phyloP scores from a whole-genome alignment of 768 basidiomycete genomes.

The Mycena polygramma region DNA sequence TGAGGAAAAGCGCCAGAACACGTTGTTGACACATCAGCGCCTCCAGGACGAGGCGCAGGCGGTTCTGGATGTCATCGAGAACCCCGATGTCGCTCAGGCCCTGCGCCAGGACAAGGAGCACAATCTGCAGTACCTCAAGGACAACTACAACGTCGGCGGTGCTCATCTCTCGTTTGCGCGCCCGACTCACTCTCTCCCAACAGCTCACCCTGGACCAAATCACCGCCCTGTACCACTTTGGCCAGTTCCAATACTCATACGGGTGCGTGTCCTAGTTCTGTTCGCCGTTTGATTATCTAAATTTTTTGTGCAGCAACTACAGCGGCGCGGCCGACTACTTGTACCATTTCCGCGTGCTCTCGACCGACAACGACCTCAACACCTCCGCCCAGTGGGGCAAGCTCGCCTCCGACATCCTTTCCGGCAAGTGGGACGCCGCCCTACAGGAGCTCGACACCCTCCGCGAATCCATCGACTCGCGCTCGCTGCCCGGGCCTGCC shows the following conservation, averaged over 20 bases:
- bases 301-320: slow-evolving; percentile 69
- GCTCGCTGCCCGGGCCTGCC: slow-evolving; percentile 78
- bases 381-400: slow-evolving; percentile 99
- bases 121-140: slow-evolving; percentile 94
- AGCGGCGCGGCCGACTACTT: slow-evolving; percentile 96
- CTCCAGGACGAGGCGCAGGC: slow-evolving; percentile 92
- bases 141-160: slow-evolving; percentile 84
- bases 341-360: slow-evolving; percentile 98
- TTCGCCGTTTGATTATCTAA: not conserved
- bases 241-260: slow-evolving; percentile 98
- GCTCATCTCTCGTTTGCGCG: slow-evolving; percentile 23
- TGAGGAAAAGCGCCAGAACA: slow-evolving; percentile 82
- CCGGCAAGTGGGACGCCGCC: slow-evolving; percentile 95
- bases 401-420: slow-evolving; percentile 95
- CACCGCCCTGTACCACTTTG: slow-evolving; percentile 95
- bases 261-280: slow-evolving; percentile 53
- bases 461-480: slow-evolving; percentile 91
- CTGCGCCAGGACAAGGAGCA: slow-evolving; percentile 97
- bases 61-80: slow-evolving; percentile 95
- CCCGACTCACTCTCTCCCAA: not conserved
- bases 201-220: slow-evolving; percentile 97
- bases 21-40: slow-evolving; percentile 85
- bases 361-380: slow-evolving; percentile 92
- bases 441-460: slow-evolving; percentile 95
- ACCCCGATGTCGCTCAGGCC: slow-evolving; percentile 94